Conservation (phyloP, 2,329 filamentous ascomycete genomes). For the Malbranchea zuffiana region DNA sequence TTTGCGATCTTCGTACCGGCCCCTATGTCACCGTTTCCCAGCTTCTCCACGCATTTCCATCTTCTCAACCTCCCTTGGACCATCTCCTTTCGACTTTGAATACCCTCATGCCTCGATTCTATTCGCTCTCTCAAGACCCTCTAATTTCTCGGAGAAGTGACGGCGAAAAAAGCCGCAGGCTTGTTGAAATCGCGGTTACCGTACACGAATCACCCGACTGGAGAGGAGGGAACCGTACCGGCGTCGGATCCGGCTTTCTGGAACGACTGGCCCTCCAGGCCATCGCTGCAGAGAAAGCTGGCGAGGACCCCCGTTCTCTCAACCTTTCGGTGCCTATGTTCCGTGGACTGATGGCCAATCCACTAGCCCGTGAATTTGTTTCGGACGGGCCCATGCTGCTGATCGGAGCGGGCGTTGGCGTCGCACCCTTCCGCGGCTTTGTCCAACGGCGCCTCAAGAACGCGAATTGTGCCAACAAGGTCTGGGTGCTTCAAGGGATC, state of each 20-base stretch:
- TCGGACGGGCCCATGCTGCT: constrained; percentile 94
- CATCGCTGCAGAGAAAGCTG: constrained; percentile 54
- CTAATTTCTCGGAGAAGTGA: constrained; percentile 62
- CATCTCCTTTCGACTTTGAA: constrained; percentile 68
- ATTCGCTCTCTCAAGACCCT: constrained; percentile 93
- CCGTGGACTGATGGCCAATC: constrained; percentile 95
- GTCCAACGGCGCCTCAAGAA: constrained; percentile 89
- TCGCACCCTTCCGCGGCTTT: constrained; percentile 95
- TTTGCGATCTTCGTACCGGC: constrained; percentile 88
- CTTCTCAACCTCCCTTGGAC: constrained; percentile 76
- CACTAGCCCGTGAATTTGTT: constrained; percentile 80
- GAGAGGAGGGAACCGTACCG: constrained; percentile 60
- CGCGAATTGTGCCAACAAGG: constrained; percentile 93
- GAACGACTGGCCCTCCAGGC: constrained; percentile 70
- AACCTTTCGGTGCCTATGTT: constrained; percentile 88
- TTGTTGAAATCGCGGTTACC: constrained; percentile 94
- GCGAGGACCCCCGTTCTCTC: constrained; percentile 40
- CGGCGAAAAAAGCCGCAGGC: constrained; percentile 59
- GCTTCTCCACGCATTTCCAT: constrained; percentile 83
- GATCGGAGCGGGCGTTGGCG: constrained; percentile 90
- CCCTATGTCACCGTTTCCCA: constrained; percentile 77
- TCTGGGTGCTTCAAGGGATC: constrained; percentile 90
- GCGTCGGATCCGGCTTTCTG: constrained; percentile 86
- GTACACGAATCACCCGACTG: constrained; percentile 81
- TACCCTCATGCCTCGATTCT: constrained; percentile 94